These are phyloP conservation scores for Serendipita sp. DNA, from an alignment of 768 basidiomycete species.

Conservation along the genomic window DNA sequence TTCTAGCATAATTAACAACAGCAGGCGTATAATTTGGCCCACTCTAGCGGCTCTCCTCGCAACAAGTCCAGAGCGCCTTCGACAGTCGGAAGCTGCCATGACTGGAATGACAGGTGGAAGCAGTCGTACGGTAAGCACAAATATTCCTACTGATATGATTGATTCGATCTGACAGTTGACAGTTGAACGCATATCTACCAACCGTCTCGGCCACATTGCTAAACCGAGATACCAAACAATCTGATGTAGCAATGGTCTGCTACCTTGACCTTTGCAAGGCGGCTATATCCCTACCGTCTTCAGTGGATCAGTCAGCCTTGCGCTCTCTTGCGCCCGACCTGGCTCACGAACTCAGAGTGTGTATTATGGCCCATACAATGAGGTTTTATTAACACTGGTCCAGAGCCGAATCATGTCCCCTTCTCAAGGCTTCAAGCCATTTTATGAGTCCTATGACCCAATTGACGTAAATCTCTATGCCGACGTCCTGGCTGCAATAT, in stretches of 20 bases:
- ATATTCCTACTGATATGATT: neutral
- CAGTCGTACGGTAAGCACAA: neutral
- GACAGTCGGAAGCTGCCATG: slow-evolving; percentile 23
- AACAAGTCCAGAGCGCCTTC: slow-evolving; percentile 59
- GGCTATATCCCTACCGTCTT: slow-evolving; percentile 34
- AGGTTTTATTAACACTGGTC: slow-evolving; percentile 14
- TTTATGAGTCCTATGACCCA: slow-evolving; percentile 56
- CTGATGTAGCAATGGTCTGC: slow-evolving; percentile 55
- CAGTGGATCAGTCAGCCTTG: slow-evolving; percentile 41
- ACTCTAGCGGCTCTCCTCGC: slow-evolving; percentile 58
- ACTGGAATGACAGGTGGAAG: slow-evolving; percentile 13
- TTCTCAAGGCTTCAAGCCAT: slow-evolving; percentile 26
- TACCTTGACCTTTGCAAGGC: slow-evolving; percentile 64
- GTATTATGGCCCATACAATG: slow-evolving; percentile 11
- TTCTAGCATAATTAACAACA: slow-evolving; percentile 20
- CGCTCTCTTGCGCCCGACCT: slow-evolving; percentile 52
- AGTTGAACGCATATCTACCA: neutral
- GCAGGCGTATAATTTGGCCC: slow-evolving; percentile 55
- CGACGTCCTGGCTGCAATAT: slow-evolving; percentile 57
- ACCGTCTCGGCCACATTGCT: slow-evolving; percentile 16
- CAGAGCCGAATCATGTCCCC: slow-evolving; percentile 19
- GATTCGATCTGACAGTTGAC: neutral
- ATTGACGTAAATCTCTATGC: slow-evolving; percentile 63
- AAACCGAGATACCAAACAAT: slow-evolving; percentile 35
- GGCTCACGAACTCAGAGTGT: slow-evolving; percentile 66